Conservation (phyloP, 768 basidiomycete genomes). For the Artomyces pyxidatus region DNA sequence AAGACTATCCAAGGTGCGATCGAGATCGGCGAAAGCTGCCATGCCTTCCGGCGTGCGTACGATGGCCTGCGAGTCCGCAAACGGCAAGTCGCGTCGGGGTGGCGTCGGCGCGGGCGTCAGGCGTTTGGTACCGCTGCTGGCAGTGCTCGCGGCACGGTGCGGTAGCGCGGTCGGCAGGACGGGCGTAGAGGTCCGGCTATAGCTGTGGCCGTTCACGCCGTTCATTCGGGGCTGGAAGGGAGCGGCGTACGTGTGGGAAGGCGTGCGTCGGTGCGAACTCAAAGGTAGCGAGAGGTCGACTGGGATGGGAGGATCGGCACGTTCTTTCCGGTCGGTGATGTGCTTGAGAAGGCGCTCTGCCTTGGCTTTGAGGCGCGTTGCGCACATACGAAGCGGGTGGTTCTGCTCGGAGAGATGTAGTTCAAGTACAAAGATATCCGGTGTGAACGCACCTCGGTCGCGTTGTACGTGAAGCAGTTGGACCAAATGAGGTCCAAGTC, state of each 20-base stretch:
- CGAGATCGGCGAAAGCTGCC: conserved; percentile 54
- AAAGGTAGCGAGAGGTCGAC: conserved; percentile 25
- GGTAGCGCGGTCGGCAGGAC: conserved; percentile 24
- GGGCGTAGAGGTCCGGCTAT: conserved; percentile 25
- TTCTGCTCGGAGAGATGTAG: conserved; percentile 36
- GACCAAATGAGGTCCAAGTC: conserved; percentile 97
- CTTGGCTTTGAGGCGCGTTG: conserved; percentile 72
- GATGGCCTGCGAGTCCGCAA: conserved; percentile 62
- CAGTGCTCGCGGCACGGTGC: conserved; percentile 18
- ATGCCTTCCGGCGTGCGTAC: conserved; percentile 69
- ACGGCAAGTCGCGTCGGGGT: conserved; percentile 37
- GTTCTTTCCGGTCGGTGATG: conserved; percentile 83
- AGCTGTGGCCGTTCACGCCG: conserved; percentile 36
- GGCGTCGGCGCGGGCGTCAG: conserved; percentile 14
- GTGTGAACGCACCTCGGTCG: conserved; percentile 62
- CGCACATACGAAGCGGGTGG: conserved; percentile 82
- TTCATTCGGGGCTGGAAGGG: conserved; percentile 23
- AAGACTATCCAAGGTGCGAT: conserved; percentile 36
- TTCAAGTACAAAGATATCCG: too few relatives aligned
- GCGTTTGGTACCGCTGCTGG: conserved; percentile 8
- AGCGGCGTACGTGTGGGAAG: too few relatives aligned
- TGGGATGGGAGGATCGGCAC: conserved; percentile 63
- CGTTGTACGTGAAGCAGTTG: conserved; percentile 91
- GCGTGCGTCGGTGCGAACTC: conserved; percentile 27
- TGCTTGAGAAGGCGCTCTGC: conserved; percentile 81